Evolutionary conservation across 2,329 filamentous ascomycete species (phyloP), one percentile per base, ranked within the genome.

Genomic region (Cladophialophora carrionii): DNA sequence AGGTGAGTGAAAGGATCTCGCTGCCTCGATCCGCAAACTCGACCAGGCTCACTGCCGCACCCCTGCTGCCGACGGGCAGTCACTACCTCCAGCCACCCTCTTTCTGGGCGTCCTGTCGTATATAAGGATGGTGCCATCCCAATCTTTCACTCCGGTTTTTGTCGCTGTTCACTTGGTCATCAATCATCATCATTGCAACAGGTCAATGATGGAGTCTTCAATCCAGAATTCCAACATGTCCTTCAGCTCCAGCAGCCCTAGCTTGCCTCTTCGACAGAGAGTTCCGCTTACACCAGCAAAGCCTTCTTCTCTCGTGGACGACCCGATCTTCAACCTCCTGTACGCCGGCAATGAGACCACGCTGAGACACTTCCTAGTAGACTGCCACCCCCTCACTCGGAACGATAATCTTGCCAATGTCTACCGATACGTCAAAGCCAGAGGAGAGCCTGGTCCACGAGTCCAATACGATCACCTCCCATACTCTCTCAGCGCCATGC

Each of bases 401-500:
- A 29, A 59, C 4, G 37, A 54, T 5, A 41, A 64, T n/a, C 46
- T 66, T 57, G 29, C 22, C 32, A 52, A 61, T 17, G 9, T 26
- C 34, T 20, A 53, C 3, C 52, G 46, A 26, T 57, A 63, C 31
- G 43, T 67, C 48, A 55, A 64, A 24, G 59, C 22, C 59, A 62
- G 60, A 22, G 52, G 29, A 41, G 67, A 69, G 34, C 56, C 64
- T 0, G 67, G 67, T n/a, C 64, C 67, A 31, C 55, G 49, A 10
- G 55, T 69, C 60, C 61, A 65, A 37, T 67, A 67, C 54, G 43
- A 63, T n/a, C 63, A 63, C 56, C 31, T 69, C 29, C 58, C 64
- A 7, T 59, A 62, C 29, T 59, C 59, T 4, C 41, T 69, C 49
- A 51, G 48, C 24, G 67, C 64, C 29, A 49, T 67, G 49, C 67